A percentile compares a stretch with the other conserved stretches of the same genome.
Conservation (phyloP, 768 basidiomycete species). For the Lactarius trivialis region DNA sequence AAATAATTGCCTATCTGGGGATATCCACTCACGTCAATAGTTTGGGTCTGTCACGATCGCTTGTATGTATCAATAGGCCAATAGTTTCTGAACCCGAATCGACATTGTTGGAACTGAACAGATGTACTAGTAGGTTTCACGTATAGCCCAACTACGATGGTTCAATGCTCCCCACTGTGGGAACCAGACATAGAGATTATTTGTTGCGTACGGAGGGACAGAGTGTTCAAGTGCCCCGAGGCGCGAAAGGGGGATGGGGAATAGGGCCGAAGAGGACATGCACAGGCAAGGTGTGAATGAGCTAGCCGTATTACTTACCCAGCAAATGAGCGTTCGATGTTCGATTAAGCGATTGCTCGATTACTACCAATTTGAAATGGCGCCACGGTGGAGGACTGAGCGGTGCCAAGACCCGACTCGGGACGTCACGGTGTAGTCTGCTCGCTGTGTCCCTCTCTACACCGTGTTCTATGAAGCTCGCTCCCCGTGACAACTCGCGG, state of each 20-base stretch:
- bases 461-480: constrained; percentile 7
- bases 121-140: constrained; percentile 1
- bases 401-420: neutral
- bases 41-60: neutral
- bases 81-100: neutral
- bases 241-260: neutral
- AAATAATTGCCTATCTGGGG: neutral
- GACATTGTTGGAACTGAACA: constrained; percentile 1
- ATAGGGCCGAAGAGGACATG: neutral
- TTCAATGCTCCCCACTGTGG: neutral
- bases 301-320: neutral
- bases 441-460: constrained; percentile 8
- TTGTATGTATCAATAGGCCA: neutral
- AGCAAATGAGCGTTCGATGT: neutral
- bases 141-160: neutral
- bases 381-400: neutral
- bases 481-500: constrained; percentile 5
- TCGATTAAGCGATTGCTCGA: neutral
- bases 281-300: neutral
- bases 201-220: neutral
- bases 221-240: neutral
- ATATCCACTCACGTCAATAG: neutral
- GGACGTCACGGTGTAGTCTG: neutral
- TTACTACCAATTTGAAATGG: constrained; percentile 17
- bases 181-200: neutral